Conservation (phyloP, 805 yeast genomes). For the Henningerozyma blattae region DNA sequence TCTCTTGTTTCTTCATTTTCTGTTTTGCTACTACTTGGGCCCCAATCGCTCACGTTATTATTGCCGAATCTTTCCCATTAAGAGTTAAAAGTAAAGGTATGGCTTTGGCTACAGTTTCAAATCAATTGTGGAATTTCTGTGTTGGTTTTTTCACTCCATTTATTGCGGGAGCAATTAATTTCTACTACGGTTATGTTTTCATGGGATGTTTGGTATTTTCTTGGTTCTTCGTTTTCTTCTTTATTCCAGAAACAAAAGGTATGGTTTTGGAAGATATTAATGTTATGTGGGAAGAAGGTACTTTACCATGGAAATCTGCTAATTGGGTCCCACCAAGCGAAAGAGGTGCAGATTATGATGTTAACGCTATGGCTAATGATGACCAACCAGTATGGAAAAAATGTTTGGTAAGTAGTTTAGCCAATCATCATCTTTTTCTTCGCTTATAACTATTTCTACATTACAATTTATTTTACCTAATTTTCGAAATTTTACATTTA, state of each 20-base stretch:
- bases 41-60: conserved; percentile 47
- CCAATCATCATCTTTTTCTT: no score
- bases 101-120: conserved; percentile 46
- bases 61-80: conserved; percentile 55
- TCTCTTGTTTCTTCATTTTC: conserved; percentile 54
- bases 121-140: conserved; percentile 52
- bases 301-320: conserved; percentile 31
- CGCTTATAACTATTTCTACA: no score
- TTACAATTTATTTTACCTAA: no score
- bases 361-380: conserved; percentile 6
- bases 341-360: conserved; percentile 9
- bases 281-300: conserved; percentile 34
- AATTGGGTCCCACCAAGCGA: conserved; percentile 35
- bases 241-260: conserved; percentile 66
- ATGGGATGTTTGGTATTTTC: conserved; percentile 43
- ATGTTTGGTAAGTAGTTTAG: background rate
- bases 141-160: conserved; percentile 61
- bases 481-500: no score
- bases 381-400: conserved; percentile 4
- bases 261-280: conserved; percentile 71
- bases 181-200: conserved; percentile 52
- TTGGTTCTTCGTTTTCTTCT: conserved; percentile 52
- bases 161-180: conserved; percentile 47
- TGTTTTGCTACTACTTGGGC: conserved; percentile 65
- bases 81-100: conserved; percentile 46